Percentiles rank a stretch among this genome's conserved stretches.
These are phyloP conservation scores for Knoxia roxburghii DNA, from an alignment of 257 asterid species.

Conservation along the genomic window DNA sequence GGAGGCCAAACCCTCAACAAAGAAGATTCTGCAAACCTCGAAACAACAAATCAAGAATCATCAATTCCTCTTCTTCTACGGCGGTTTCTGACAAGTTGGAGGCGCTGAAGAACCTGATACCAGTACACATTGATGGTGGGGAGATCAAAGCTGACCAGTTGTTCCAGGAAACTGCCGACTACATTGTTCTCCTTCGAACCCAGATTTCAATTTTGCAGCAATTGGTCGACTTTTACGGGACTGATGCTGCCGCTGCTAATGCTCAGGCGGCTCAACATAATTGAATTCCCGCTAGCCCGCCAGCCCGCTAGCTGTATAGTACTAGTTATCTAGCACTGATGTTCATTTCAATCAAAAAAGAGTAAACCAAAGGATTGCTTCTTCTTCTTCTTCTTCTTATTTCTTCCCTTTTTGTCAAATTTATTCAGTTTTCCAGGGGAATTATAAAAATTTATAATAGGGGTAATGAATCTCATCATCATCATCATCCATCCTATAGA, in stretches of 20 bases:
- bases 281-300: slow-evolving; percentile 17
- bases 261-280: slow-evolving; percentile 28
- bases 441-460: too few species aligned
- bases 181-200: slow-evolving; percentile 63
- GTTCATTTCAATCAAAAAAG: too few species aligned
- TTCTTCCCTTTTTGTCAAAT: not conserved
- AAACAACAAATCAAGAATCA: slow-evolving; percentile 12
- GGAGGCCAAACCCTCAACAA: slow-evolving; percentile 28
- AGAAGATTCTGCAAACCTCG: slow-evolving; percentile 24
- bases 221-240: slow-evolving; percentile 56
- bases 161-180: slow-evolving; percentile 68
- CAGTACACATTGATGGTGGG: slow-evolving; percentile 28
- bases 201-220: slow-evolving; percentile 73
- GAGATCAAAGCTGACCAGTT: slow-evolving; percentile 48
- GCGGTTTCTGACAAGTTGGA: slow-evolving; percentile 59
- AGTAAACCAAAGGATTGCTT: too few species aligned
- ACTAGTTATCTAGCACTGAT: too few species aligned
- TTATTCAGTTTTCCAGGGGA: slow-evolving; percentile 15
- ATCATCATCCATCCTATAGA: slow-evolving; percentile 6
- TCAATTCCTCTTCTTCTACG: slow-evolving; percentile 15
- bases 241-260: slow-evolving; percentile 18
- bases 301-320: too few species aligned
- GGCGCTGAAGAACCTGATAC: slow-evolving; percentile 62
- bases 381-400: slow-evolving; percentile 3
- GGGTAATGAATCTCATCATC: too few species aligned